Percentiles rank a stretch among this genome's conserved stretches.
These are phyloP conservation scores for Collybia mongolica DNA, from an alignment of 768 basidiomycete genomes.

Conservation along the genomic window DNA sequence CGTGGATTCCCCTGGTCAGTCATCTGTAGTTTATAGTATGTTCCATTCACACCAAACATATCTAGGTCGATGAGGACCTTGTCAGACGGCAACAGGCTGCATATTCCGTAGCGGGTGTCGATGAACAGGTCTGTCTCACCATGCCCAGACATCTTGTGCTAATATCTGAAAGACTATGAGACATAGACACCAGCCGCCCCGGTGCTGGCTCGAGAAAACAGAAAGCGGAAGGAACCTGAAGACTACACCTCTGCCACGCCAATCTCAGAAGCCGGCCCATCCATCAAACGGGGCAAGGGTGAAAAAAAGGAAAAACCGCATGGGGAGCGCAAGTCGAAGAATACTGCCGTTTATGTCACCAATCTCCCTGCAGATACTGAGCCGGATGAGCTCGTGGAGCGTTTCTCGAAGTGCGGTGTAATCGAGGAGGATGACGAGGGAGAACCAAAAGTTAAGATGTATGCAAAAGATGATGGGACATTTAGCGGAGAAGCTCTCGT, in stretches of 20 bases:
- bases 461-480: constrained; percentile 80
- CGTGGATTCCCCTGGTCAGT: constrained; percentile 84
- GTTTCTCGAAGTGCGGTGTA: constrained; percentile 91
- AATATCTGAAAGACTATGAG: constrained; percentile 8
- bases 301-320: constrained; percentile 44
- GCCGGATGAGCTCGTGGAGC: constrained; percentile 68
- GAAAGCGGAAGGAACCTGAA: constrained; percentile 74
- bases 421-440: constrained; percentile 92
- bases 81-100: constrained; percentile 91
- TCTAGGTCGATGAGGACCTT: constrained; percentile 83
- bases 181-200: constrained; percentile 83
- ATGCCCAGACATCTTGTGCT: neutral
- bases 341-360: constrained; percentile 90
- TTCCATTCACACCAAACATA: neutral
- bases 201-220: constrained; percentile 75
- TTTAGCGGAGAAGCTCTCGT: constrained; percentile 96
- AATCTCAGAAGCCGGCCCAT: constrained; percentile 42
- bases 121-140: constrained; percentile 70
- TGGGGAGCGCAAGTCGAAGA: constrained; percentile 74
- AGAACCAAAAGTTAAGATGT: constrained; percentile 93
- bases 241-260: constrained; percentile 65
- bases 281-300: constrained; percentile 69
- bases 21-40: neutral
- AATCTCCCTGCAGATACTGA: constrained; percentile 78
- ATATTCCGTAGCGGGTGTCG: constrained; percentile 89